Conservation (phyloP, 202 grass and related monocot species). For the Saccharum hybrid region DNA sequence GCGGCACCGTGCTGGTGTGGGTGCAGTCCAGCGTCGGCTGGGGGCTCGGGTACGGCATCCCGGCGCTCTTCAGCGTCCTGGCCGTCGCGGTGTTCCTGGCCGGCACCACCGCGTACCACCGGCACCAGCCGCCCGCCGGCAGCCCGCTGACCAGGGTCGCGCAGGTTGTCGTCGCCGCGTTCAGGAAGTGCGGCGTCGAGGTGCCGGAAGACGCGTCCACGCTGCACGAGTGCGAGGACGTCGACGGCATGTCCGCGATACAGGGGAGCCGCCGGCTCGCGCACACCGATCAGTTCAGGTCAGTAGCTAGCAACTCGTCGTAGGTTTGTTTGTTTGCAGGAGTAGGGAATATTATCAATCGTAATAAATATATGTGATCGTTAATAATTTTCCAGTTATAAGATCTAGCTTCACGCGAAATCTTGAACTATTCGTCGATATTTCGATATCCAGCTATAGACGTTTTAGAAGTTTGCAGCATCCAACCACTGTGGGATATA, state of each 20-base stretch:
- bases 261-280: conserved; percentile 77
- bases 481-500: neutral
- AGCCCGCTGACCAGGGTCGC: conserved; percentile 46
- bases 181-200: conserved; percentile 59
- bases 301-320: neutral
- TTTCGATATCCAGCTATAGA: neutral
- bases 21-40: too few relatives aligned
- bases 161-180: conserved; percentile 55
- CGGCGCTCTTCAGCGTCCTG: too few relatives aligned
- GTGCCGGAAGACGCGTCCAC: conserved; percentile 44
- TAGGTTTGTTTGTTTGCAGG: neutral
- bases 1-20: too few relatives aligned
- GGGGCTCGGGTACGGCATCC: too few relatives aligned
- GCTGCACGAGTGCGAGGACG: conserved; percentile 14
- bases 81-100: too few relatives aligned
- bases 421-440: neutral
- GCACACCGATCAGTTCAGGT: conserved; percentile 87
- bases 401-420: neutral
- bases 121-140: too few relatives aligned
- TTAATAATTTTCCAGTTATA: neutral
- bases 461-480: neutral
- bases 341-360: neutral
- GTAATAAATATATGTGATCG: neutral
- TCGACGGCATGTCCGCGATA: conserved; percentile 70
- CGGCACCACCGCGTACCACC: too few relatives aligned